These are phyloP conservation scores for Fusarium sp. DNA, from an alignment of 2,329 filamentous ascomycete genomes.

Conservation along the genomic window DNA sequence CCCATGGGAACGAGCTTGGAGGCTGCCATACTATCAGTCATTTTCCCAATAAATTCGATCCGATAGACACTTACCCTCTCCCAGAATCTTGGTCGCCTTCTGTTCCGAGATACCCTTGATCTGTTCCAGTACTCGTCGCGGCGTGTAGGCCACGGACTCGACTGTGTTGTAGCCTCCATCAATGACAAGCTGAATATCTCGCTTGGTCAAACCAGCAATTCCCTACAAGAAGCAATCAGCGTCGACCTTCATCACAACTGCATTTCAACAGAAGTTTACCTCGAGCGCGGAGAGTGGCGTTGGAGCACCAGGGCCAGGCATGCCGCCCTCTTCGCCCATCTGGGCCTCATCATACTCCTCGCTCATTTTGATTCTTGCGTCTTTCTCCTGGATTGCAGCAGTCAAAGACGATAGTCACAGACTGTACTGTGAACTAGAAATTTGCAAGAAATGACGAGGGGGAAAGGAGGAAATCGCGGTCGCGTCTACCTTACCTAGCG, in stretches of 20 bases:
- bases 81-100: conserved; percentile 90
- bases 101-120: conserved; percentile 98
- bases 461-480: conserved; percentile 41
- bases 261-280: conserved; percentile 61
- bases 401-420: background rate
- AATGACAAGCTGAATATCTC: conserved; percentile 91
- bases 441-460: conserved; percentile 13
- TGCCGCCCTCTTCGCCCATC: conserved; percentile 72
- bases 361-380: conserved; percentile 51
- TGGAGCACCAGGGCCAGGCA: conserved; percentile 89
- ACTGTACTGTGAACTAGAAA: background rate
- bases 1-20: conserved; percentile 98
- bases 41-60: background rate
- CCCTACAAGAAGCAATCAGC: conserved; percentile 63
- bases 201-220: conserved; percentile 86
- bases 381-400: background rate
- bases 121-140: conserved; percentile 84
- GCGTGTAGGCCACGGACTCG: conserved; percentile 92
- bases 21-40: conserved; percentile 60
- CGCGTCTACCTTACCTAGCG: conserved; percentile 43
- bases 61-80: conserved; percentile 71
- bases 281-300: conserved; percentile 87
- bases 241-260: conserved; percentile 17
- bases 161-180: conserved; percentile 96
- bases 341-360: conserved; percentile 73